phyloP scores from a whole-genome alignment of 1,139 yeast genomes.

The Pichia sp. region DNA sequence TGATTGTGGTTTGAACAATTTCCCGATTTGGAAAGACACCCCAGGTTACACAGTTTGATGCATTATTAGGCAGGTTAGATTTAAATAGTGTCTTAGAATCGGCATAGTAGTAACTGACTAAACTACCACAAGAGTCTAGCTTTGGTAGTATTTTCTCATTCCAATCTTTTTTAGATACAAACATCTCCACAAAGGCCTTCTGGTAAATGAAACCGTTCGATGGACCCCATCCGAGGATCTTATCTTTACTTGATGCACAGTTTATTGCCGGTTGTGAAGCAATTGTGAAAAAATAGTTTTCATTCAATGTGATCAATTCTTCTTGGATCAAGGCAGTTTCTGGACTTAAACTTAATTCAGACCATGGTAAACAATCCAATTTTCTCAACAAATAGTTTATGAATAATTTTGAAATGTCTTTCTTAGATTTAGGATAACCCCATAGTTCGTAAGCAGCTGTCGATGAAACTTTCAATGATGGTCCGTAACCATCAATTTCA shows the following conservation, averaged over 20 bases:
- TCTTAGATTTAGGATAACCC: slow-evolving; percentile 67
- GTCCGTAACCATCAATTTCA: slow-evolving; percentile 96
- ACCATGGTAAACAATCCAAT: slow-evolving; percentile 83
- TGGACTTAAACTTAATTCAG: slow-evolving; percentile 72
- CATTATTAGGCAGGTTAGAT: slow-evolving; percentile 46
- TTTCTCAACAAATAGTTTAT: slow-evolving; percentile 68
- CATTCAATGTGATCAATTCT: slow-evolving; percentile 71
- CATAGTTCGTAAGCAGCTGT: slow-evolving; percentile 64
- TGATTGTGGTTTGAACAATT: slow-evolving; percentile 79
- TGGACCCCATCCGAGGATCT: slow-evolving; percentile 96
- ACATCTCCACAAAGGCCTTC: slow-evolving; percentile 88
- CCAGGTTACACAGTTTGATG: slow-evolving; percentile 84
- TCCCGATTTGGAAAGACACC: slow-evolving; percentile 89
- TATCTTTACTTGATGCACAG: slow-evolving; percentile 68
- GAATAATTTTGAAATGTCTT: slow-evolving; percentile 64
- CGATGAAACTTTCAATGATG: slow-evolving; percentile 72
- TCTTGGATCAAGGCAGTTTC: slow-evolving; percentile 93
- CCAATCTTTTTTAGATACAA: slow-evolving; percentile 70
- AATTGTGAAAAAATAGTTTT: slow-evolving; percentile 71
- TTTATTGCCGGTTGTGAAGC: slow-evolving; percentile 95
- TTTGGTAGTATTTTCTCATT: slow-evolving; percentile 40
- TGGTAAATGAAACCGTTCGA: slow-evolving; percentile 83
- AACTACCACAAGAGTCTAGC: slow-evolving; percentile 36
- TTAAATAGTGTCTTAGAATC: slow-evolving; percentile 49
- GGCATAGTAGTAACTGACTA: slow-evolving; percentile 63